phyloP scores from a whole-genome alignment of 2,329 filamentous ascomycete species.

The Penicillium oxalicum region DNA sequence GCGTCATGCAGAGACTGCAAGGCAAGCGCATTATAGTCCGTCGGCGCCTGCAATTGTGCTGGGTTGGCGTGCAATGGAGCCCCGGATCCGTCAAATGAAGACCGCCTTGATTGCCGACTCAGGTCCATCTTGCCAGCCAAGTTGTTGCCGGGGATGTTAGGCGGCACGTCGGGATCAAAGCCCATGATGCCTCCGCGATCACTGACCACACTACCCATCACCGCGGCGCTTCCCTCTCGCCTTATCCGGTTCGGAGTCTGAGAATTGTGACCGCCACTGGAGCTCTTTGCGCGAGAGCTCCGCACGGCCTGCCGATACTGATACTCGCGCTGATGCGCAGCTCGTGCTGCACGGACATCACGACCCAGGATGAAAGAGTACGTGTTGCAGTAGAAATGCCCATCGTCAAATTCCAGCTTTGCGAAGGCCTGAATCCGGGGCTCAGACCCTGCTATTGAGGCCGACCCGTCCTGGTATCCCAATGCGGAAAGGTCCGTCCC shows the following conservation, averaged over 20 bases:
- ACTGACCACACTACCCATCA: slow-evolving; percentile 49
- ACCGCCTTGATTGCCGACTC: slow-evolving; percentile 47
- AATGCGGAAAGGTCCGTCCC: slow-evolving; percentile 31
- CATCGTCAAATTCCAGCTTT: slow-evolving; percentile 59
- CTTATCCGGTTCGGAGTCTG: slow-evolving; percentile 42
- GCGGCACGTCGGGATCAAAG: slow-evolving; percentile 40
- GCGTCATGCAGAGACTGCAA: slow-evolving; percentile 39
- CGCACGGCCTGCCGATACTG: slow-evolving; percentile 38
- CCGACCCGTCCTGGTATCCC: slow-evolving; percentile 31
- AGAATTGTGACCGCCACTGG: slow-evolving; percentile 40
- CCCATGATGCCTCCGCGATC: slow-evolving; percentile 52
- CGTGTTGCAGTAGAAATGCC: slow-evolving; percentile 60
- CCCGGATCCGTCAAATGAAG: slow-evolving; percentile 38
- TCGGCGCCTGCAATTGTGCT: slow-evolving; percentile 32
- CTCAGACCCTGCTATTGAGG: slow-evolving; percentile 38
- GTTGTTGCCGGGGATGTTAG: slow-evolving; percentile 28
- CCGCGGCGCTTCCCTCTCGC: slow-evolving; percentile 38
- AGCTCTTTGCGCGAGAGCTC: slow-evolving; percentile 42
- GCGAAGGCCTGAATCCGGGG: slow-evolving; percentile 55
- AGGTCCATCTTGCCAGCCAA: slow-evolving; percentile 31
- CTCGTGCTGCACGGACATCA: slow-evolving; percentile 49
- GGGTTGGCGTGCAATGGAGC: slow-evolving; percentile 33
- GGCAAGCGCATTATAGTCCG: slow-evolving; percentile 44
- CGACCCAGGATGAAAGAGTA: slow-evolving; percentile 58
- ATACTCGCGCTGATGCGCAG: slow-evolving; percentile 41